Base-by-base conservation (phyloP, 768 basidiomycete genomes). In the Lactifluus subvellereus region DNA sequence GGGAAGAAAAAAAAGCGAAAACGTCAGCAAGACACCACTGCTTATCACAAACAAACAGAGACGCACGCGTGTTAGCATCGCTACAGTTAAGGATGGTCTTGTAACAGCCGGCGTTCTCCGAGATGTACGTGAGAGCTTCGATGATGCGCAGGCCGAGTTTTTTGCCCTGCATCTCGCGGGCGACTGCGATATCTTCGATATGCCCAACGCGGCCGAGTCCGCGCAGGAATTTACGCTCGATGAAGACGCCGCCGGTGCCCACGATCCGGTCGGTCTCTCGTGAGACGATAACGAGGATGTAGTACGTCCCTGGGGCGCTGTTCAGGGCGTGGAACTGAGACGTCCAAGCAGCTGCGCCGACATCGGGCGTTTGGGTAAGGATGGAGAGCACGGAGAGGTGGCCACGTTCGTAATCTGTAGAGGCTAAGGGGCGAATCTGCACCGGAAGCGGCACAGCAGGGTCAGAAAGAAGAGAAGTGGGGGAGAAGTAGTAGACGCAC, bases 51-150 rank as follows among this genome's bases (percentile, higher is more conserved):
- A 2, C 52, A 32, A 63, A 42, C 9, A 42, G 35, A n/a, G 48
- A 85, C 94, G 75, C 72, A 98, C 96, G 90, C 66, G 94, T 88
- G 69, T 99, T 99, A 58, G 80, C 79, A 64, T 92, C 85, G 71
- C 82, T 91, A 73, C 97, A 99, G 73, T 99, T 96, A 71, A 99
- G 76, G 69, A 99, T 98, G 16, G 94, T 94, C 86, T 99, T 99
- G 78, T 98, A 99, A 74, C 89, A 82, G 50, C 95, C 86, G 64
- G 78, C 76, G 66, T 73, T 77, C 82, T 94, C 88, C 73, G 91
- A 90, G 70, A 98, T 86, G 57, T 80, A 81, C 2, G 89, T 91
- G 69, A 98, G 80, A 5, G 91, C 88, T 68, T 91, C 82, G 71
- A 99, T 94, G 68, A 98, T 79, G 68, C 87, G 81, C 75, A 91